phyloP scores from a whole-genome alignment of 805 yeast species.

The Maudiozyma bulderi region DNA sequence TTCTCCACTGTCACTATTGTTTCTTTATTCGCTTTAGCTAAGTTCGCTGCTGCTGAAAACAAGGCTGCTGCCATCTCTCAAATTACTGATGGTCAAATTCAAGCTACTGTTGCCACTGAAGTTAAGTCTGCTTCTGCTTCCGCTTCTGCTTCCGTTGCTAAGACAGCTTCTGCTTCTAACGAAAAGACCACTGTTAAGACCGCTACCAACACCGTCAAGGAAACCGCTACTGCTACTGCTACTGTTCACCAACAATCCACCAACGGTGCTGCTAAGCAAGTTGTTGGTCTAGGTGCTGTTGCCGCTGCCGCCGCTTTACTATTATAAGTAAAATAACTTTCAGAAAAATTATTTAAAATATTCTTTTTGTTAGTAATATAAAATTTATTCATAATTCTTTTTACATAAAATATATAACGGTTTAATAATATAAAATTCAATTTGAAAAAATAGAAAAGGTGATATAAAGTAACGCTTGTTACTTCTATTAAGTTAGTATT shows the following conservation, averaged over 20 bases:
- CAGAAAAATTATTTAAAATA: background rate
- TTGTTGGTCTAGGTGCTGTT: conserved; percentile 17
- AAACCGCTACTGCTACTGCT: background rate
- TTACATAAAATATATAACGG: background rate
- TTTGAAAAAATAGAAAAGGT: too few relatives aligned
- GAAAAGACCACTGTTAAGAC: background rate
- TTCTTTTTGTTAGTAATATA: background rate
- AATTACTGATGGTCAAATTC: conserved; percentile 10
- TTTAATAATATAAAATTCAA: too few relatives aligned
- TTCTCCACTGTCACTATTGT: conserved; percentile 3
- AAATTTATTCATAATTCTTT: background rate
- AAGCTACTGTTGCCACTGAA: conserved; percentile 4
- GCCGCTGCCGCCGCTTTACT: conserved; percentile 14
- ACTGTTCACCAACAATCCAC: conserved; percentile 9
- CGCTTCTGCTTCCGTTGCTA: background rate
- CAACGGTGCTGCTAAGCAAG: conserved; percentile 15
- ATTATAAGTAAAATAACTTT: conserved; percentile 6
- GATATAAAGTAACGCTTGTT: too few relatives aligned
- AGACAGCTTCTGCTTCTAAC: background rate
- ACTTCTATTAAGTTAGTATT: too few relatives aligned
- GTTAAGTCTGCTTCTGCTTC: background rate
- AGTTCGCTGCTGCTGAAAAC: conserved; percentile 6
- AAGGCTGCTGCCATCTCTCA: conserved; percentile 10
- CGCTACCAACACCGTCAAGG: background rate
- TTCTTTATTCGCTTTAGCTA: conserved; percentile 5